Evolutionary conservation across 202 grass and related monocot species (phyloP).

Genomic region (Carex arenaria): DNA sequence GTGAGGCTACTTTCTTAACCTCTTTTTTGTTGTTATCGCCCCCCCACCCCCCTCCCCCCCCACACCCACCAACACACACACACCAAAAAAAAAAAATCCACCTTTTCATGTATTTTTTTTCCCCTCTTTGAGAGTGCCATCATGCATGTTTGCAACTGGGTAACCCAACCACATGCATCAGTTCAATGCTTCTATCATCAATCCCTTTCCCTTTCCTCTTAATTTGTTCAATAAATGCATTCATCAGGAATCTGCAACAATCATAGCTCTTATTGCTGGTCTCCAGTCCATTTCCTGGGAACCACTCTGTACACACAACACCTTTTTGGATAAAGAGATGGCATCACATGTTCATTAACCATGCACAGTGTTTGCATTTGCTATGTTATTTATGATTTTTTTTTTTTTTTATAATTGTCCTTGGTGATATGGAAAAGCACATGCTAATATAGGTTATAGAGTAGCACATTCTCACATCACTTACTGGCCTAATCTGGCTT

Average conservation of each 20-base stretch:
- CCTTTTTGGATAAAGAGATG: not conserved
- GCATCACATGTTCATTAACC: not conserved
- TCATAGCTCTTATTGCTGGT: slow-evolving; percentile 1
- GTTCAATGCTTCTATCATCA: not conserved
- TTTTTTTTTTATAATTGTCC: too few relatives aligned
- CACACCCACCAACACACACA: too few relatives aligned
- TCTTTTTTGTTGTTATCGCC: not conserved
- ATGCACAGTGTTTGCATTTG: not conserved
- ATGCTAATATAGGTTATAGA: not conserved
- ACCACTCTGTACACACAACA: not conserved
- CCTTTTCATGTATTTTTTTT: not conserved
- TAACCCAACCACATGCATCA: slow-evolving; percentile 25
- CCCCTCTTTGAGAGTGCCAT: not conserved
- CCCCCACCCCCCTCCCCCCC: too few relatives aligned
- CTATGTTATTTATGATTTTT: not conserved
- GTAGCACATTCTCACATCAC: not conserved
- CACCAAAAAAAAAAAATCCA: not conserved
- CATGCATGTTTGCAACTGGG: slow-evolving; percentile 22
- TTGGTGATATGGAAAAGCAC: not conserved
- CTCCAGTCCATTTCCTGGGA: slow-evolving; percentile 12
- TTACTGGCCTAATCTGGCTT: not conserved
- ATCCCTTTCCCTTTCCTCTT: slow-evolving; percentile 1
- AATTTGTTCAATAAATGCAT: slow-evolving; percentile 26
- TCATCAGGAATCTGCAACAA: slow-evolving; percentile 1
- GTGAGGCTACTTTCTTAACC: slow-evolving; percentile 6